Conservation (phyloP, 768 basidiomycete species). For the Agrocybe praecox region DNA sequence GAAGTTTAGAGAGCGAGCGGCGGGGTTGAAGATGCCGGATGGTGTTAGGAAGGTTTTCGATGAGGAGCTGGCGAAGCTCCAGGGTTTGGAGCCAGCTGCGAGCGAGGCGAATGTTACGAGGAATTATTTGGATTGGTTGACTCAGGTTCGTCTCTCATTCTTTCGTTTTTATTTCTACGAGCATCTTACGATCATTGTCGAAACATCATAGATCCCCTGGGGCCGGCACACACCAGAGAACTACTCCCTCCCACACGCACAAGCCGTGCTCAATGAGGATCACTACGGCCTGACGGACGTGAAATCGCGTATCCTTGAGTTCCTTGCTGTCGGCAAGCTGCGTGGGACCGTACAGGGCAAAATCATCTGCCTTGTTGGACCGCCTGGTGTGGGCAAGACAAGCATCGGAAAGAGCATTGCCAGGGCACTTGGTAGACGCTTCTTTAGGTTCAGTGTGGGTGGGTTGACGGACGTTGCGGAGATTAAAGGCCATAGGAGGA, state of each 20-base stretch:
- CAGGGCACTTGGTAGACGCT: constrained; percentile 85
- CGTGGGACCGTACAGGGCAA: constrained; percentile 96
- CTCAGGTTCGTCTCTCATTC: constrained; percentile 51
- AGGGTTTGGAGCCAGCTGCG: constrained; percentile 87
- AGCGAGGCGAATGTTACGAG: constrained; percentile 93
- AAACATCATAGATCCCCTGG: constrained; percentile 96
- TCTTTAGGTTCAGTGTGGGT: constrained; percentile 97
- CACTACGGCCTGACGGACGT: constrained; percentile 93
- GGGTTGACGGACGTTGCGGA: constrained; percentile 97
- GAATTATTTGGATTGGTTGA: constrained; percentile 94
- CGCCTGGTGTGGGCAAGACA: constrained; percentile 98
- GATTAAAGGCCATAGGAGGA: constrained; percentile 97
- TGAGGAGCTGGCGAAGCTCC: constrained; percentile 90
- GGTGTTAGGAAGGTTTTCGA: constrained; percentile 92
- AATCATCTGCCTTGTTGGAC: constrained; percentile 95
- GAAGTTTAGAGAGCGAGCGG: constrained; percentile 88
- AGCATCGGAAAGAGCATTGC: constrained; percentile 95
- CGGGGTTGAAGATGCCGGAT: constrained; percentile 84
- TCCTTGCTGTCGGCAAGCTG: constrained; percentile 93
- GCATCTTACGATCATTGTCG: too few species aligned
- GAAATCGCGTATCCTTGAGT: constrained; percentile 93
- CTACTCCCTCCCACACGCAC: constrained; percentile 83
- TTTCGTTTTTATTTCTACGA: not conserved
- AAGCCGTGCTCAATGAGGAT: constrained; percentile 87
- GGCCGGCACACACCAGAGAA: constrained; percentile 93